Evolutionary conservation across 75 land plant species (phyloP).

Genomic region (Sequoia sempervirens): DNA sequence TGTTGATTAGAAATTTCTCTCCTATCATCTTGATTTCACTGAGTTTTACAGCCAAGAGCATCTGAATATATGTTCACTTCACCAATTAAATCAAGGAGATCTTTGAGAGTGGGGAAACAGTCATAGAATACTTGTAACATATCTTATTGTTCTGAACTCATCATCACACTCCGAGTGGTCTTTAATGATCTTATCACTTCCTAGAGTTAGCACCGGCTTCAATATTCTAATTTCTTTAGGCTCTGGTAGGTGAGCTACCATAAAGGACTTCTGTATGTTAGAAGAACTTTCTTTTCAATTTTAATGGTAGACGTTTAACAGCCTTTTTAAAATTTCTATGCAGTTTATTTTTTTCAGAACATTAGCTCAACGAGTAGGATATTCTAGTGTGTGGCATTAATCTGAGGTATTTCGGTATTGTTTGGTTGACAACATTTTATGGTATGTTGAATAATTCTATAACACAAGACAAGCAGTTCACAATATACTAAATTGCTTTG

Average conservation of each 20-base stretch:
- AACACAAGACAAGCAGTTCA: background rate
- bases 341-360: background rate
- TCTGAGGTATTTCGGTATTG: conserved; percentile 2
- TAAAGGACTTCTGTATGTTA: background rate
- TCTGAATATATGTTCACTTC: background rate
- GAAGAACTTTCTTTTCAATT: background rate
- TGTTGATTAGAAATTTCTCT: conserved; percentile 92
- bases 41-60: conserved; percentile 77
- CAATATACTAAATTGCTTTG: background rate
- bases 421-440: background rate
- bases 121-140: conserved; percentile 4
- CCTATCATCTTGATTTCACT: conserved; percentile 90
- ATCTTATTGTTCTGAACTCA: background rate
- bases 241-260: no score
- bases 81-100: conserved; percentile 1
- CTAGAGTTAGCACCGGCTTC: background rate
- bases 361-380: background rate
- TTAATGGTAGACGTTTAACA: background rate
- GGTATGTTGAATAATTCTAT: background rate
- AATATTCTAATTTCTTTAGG: background rate
- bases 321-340: background rate
- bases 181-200: background rate
- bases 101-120: background rate
- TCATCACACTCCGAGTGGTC: background rate
- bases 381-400: conserved; percentile 6